Conservation (phyloP, 2,329 filamentous ascomycete genomes). For the Aspergillus sp. region DNA sequence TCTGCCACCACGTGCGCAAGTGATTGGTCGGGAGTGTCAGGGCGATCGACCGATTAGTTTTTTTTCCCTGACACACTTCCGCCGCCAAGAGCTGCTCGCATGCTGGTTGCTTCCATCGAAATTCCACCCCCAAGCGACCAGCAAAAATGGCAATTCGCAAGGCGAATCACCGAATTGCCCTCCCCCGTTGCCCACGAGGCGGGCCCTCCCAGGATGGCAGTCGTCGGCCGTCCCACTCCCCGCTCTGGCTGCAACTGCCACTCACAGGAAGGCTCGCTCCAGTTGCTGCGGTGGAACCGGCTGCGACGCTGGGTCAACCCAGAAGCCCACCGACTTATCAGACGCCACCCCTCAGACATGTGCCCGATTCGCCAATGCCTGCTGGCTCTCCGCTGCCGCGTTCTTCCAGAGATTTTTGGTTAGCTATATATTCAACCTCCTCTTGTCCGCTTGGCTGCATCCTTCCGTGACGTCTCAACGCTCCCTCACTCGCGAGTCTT, state of each 20-base stretch:
- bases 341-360: slow-evolving; percentile 18
- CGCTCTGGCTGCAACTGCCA: no score
- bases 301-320: slow-evolving; percentile 11
- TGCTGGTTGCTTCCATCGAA: background rate
- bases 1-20: slow-evolving; percentile 33
- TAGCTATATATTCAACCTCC: slow-evolving; percentile 18
- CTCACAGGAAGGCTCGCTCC: background rate
- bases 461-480: slow-evolving; percentile 20
- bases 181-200: background rate
- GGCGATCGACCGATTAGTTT: slow-evolving; percentile 3
- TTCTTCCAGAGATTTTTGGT: slow-evolving; percentile 17
- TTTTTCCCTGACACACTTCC: slow-evolving; percentile 8
- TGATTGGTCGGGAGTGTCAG: slow-evolving; percentile 27
- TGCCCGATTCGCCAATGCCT: slow-evolving; percentile 16
- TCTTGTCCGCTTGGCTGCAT: slow-evolving; percentile 24
- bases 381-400: slow-evolving; percentile 15
- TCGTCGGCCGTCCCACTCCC: background rate
- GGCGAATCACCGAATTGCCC: background rate
- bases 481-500: slow-evolving; percentile 2
- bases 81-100: slow-evolving; percentile 5
- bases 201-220: background rate
- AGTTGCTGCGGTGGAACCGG: slow-evolving; percentile 10
- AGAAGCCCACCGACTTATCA: slow-evolving; percentile 22
- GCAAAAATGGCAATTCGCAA: background rate
- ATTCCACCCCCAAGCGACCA: background rate